Evolutionary conservation across 129 eudicot genomes (phyloP), one percentile per base, ranked within the genome.

Genomic region (Saposhnikovia divaricata): DNA sequence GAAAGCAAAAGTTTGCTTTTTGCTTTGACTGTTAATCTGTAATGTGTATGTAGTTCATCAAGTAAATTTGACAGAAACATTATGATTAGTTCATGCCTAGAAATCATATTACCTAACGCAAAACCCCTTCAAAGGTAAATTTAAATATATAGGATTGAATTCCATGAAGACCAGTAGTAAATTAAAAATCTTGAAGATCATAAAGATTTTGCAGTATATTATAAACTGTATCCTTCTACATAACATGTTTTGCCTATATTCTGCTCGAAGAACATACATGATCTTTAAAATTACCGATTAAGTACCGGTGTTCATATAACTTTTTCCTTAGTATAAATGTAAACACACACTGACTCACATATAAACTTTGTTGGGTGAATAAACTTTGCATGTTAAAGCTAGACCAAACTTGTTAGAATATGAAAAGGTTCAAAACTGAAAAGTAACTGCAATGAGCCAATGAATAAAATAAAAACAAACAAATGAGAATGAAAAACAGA

Each of bases 21-120:
- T 46, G 57, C 14, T 75, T 75, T 75, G 78, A 75, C 78, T 75
- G 37, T 46, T 46, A 61, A n/a, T 14, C n/a, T 45, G 42, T 46
- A 51, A 44, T 45, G 77, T 34, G 37, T 31, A 31, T 16, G 77
- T 44, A 14, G 77, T 53, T 53, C 23, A 51, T 51, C 59, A 51
- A 51, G 59, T 51, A 4, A 19, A 55, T 25, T 61, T 25, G 34
- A 61, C 69, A 61, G 7, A 68, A 31, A 68, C 9, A 9, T 61
- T 66, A 66, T 66, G 21, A 68, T 61, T 16, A 2, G 11, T 42
- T 28, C 73, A 31, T 68, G 73, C 42, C 73, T 23, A 23, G 53
- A 73, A 23, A 73, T 73, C 31, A 73, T n/a, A 18, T 23, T 73
- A 44, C n/a, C 50, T 46, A 74, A 74, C 0, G 40, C 78, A 44